These are phyloP conservation scores for Vigna radiata DNA, from an alignment of 306 rosid genomes.

Conservation along the genomic window DNA sequence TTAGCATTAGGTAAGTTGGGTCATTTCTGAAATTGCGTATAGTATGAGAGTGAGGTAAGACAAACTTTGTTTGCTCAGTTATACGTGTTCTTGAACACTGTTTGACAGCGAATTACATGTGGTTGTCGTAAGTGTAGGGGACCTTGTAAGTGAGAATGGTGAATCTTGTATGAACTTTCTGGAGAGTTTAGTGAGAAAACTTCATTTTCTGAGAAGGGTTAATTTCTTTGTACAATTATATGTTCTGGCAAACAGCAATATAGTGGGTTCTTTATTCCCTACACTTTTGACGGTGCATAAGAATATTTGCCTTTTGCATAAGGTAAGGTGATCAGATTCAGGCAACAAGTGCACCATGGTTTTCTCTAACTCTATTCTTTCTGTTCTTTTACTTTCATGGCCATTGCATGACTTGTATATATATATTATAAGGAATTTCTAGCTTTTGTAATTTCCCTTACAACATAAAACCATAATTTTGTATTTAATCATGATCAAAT, in stretches of 20 bases:
- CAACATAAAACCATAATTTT: neutral
- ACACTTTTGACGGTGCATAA: conserved; percentile 47
- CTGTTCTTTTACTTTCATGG: conserved; percentile 25
- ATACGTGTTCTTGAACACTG: conserved; percentile 25
- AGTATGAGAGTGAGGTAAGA: conserved; percentile 32
- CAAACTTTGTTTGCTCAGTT: conserved; percentile 40
- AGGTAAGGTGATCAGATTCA: conserved; percentile 48
- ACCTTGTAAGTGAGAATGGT: conserved; percentile 43
- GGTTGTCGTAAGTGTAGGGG: conserved; percentile 69
- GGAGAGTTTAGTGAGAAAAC: conserved; percentile 26
- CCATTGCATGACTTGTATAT: conserved; percentile 11
- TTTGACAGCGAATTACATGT: conserved; percentile 66
- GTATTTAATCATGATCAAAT: neutral
- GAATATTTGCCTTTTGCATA: conserved; percentile 57
- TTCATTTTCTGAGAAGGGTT: conserved; percentile 26
- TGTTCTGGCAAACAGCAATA: conserved; percentile 25
- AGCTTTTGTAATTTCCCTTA: neutral
- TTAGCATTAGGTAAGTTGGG: conserved; percentile 49
- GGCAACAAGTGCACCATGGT: conserved; percentile 19
- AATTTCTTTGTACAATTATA: conserved; percentile 13
- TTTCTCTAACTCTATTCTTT: neutral
- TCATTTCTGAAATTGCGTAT: conserved; percentile 40
- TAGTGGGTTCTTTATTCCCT: conserved; percentile 45
- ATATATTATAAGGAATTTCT: neutral
- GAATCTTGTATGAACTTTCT: conserved; percentile 32